These are phyloP conservation scores for Zygosaccharomyces lentus DNA, from an alignment of 805 yeast species.

Conservation along the genomic window DNA sequence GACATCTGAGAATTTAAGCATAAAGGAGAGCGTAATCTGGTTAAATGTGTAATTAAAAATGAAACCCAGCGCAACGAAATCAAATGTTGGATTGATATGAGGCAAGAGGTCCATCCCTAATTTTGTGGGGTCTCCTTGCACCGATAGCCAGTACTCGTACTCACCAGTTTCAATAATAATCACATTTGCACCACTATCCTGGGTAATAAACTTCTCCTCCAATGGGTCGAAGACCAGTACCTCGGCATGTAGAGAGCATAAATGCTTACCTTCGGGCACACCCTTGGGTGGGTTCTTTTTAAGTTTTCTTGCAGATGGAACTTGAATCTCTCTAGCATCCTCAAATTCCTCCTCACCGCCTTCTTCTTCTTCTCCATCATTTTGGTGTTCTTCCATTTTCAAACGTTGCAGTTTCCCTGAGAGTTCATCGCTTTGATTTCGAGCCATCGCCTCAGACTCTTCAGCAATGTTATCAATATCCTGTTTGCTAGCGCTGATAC, in stretches of 20 bases:
- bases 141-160: conserved; percentile 52
- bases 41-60: conserved; percentile 55
- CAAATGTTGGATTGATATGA: conserved; percentile 62
- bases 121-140: conserved; percentile 32
- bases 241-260: conserved; percentile 30
- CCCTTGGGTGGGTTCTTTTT: conserved; percentile 11
- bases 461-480: conserved; percentile 56
- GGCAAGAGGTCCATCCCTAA: conserved; percentile 44
- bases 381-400: conserved; percentile 24
- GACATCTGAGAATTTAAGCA: conserved; percentile 48
- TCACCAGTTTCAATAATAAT: conserved; percentile 43
- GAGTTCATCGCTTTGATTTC: conserved; percentile 21
- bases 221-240: conserved; percentile 56
- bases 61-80: conserved; percentile 48
- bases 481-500: conserved; percentile 41
- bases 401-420: conserved; percentile 30
- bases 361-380: conserved; percentile 8
- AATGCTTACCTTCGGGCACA: conserved; percentile 14
- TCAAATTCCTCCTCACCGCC: conserved; percentile 18
- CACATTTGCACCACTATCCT: conserved; percentile 36
- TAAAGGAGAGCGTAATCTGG: conserved; percentile 51
- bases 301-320: not conserved
- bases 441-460: conserved; percentile 15
- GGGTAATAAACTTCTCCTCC: conserved; percentile 44
- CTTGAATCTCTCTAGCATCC: conserved; percentile 21